Percentiles rank a stretch among this genome's conserved stretches.
phyloP scores from a whole-genome alignment of 345 rosid species.

The Acer yangbiense region DNA sequence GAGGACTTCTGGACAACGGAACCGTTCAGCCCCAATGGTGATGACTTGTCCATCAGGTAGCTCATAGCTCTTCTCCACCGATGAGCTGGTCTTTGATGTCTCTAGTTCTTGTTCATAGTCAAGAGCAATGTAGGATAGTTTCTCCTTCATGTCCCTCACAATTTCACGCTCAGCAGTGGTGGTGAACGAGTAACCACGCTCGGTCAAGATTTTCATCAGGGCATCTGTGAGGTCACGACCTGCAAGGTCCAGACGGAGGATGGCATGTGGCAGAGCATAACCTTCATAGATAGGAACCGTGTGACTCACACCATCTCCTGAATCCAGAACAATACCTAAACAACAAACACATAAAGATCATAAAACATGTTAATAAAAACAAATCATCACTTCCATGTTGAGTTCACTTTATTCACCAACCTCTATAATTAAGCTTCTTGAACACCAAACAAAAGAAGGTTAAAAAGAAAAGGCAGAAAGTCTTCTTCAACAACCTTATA shows the following conservation, averaged over 20 bases:
- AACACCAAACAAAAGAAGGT: not conserved
- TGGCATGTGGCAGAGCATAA: constrained; percentile 70
- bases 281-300: constrained; percentile 63
- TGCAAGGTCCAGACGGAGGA: constrained; percentile 73
- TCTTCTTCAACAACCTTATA: too few relatives aligned
- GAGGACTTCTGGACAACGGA: constrained; percentile 82
- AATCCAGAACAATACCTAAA: constrained; percentile 59
- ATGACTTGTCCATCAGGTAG: constrained; percentile 74
- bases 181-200: constrained; percentile 78
- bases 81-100: constrained; percentile 56
- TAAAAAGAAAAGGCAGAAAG: not conserved
- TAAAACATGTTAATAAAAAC: not conserved
- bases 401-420: not conserved
- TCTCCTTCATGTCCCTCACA: constrained; percentile 78
- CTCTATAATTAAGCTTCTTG: constrained; percentile 10
- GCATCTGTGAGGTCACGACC: constrained; percentile 83
- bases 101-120: constrained; percentile 74
- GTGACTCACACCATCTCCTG: constrained; percentile 64
- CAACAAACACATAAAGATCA: constrained; percentile 10
- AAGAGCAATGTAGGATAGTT: constrained; percentile 65
- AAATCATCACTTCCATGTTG: not conserved
- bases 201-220: constrained; percentile 67
- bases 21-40: constrained; percentile 69
- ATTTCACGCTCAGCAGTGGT: constrained; percentile 68
- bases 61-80: constrained; percentile 70